Conservation (phyloP, 2,329 filamentous ascomycete genomes). For the Paraconiothyrium brasiliense region DNA sequence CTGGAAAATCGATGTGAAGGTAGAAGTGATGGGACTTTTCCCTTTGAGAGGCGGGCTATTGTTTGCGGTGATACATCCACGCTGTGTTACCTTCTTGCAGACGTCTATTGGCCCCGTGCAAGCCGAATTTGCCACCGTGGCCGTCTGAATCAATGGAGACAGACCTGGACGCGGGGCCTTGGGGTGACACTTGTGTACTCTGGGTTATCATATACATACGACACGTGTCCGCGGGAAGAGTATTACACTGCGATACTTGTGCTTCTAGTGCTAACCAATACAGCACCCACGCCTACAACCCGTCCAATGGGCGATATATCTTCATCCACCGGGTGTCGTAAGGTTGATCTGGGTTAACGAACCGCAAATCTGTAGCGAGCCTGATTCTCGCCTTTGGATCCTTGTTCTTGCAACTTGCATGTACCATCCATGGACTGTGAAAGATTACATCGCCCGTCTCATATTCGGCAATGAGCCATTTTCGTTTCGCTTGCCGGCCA, state of each 20-base stretch:
- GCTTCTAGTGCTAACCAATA: not conserved
- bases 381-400: slow-evolving; percentile 11
- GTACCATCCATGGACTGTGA: slow-evolving; percentile 15
- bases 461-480: slow-evolving; percentile 12
- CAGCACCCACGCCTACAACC: not conserved
- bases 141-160: too few species aligned
- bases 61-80: too few species aligned
- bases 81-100: too few species aligned
- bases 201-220: not conserved
- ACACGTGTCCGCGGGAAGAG: not conserved
- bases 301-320: slow-evolving; percentile 2
- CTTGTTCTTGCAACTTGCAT: slow-evolving; percentile 17
- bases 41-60: too few species aligned
- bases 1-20: too few species aligned
- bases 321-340: slow-evolving; percentile 9
- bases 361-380: slow-evolving; percentile 6
- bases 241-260: not conserved
- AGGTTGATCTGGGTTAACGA: slow-evolving; percentile 5
- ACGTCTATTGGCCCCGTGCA: too few species aligned
- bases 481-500: slow-evolving; percentile 27
- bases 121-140: too few species aligned
- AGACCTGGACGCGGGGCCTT: too few species aligned
- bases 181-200: too few species aligned
- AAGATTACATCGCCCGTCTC: slow-evolving; percentile 20
- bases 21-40: too few species aligned